Base-by-base conservation (phyloP, 2,329 filamentous ascomycete genomes). In the Stemphylium beticola region DNA sequence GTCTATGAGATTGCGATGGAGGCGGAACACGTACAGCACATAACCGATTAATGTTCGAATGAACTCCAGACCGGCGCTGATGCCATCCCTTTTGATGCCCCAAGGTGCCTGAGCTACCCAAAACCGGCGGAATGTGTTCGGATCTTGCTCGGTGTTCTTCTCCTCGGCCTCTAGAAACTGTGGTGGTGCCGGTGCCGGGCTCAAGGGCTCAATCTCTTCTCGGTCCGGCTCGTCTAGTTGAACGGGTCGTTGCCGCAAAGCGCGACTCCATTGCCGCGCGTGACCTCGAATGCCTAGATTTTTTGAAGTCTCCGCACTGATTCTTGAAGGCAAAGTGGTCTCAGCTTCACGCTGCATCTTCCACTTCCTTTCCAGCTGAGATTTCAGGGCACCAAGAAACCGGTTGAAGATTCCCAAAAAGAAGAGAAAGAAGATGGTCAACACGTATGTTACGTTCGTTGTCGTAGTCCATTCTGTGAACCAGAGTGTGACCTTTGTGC, bases 391-490 rank as follows among this genome's bases (percentile, higher is more conserved):
- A 10, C 69, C 67, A 4, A 73, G 67, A 32, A 72, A 72, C 2
- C 70, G 69, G 22, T 69, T 70, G 20, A 72, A 52, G 1, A 74
- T 44, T 4, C 68, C 67, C 2, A 72, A 49, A 7, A 43, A 51
- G 49, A 72, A 72, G 11, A 74, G 57, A 31, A 71, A 66, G 34
- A 70, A 34, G 20, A 73, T 46, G 1, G 71, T 61, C 5, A 65
- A 54, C 14, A 64, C 48, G 47, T 74, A 74, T 7, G 62, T 52
- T 1, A 52, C 45, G 1, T 66, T 59, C 8, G 70, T 64, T 2
- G 61, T 64, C 1, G 67, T 72, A 1, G 65, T 69, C 69, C 67
- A 73, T 22, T 58, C 44, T 3, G 61, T 60, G 49, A 73, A 67
- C 54, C 65, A 69, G 17, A 72, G 62, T 1, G 70, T 72, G 17